Conservation (phyloP, 331 rosid genomes). For the Saraca asoca region DNA sequence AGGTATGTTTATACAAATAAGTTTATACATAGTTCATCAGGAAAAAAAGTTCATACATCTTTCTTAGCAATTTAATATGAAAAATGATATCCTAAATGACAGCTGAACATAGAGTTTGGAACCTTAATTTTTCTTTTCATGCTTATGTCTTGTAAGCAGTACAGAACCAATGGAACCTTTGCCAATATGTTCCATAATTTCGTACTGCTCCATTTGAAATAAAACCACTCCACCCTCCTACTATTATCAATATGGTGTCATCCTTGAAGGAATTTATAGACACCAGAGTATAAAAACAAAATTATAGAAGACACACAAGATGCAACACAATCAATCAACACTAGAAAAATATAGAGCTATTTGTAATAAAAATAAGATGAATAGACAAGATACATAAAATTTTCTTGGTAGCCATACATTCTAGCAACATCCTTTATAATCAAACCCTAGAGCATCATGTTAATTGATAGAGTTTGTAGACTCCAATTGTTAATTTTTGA, state of each 20-base stretch:
- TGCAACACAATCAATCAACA: slow-evolving; percentile 1
- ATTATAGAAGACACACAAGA: slow-evolving; percentile 4
- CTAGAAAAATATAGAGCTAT: no score
- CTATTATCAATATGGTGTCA: slow-evolving; percentile 6
- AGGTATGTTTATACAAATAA: no score
- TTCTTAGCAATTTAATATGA: no score
- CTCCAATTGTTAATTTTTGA: no score
- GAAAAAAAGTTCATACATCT: no score
- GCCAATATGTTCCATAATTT: slow-evolving; percentile 95
- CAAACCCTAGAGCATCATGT: neutral
- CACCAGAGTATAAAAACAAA: slow-evolving; percentile 4
- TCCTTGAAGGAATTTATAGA: slow-evolving; percentile 29
- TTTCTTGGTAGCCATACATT: slow-evolving; percentile 11
- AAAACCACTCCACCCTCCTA: slow-evolving; percentile 9
- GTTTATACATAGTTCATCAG: no score
- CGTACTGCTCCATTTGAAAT: slow-evolving; percentile 83
- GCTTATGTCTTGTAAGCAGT: slow-evolving; percentile 97
- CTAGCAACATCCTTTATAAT: slow-evolving; percentile 6
- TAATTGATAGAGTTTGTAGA: slow-evolving; percentile 19
- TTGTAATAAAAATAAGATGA: slow-evolving; percentile 2
- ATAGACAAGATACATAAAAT: slow-evolving; percentile 9
- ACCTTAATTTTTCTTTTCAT: no score
- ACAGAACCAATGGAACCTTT: slow-evolving; percentile 98
- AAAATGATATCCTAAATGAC: no score
- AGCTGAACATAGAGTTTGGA: no score